phyloP scores from a whole-genome alignment of 2,329 filamentous ascomycete genomes.

The Xylariaceae sp. region DNA sequence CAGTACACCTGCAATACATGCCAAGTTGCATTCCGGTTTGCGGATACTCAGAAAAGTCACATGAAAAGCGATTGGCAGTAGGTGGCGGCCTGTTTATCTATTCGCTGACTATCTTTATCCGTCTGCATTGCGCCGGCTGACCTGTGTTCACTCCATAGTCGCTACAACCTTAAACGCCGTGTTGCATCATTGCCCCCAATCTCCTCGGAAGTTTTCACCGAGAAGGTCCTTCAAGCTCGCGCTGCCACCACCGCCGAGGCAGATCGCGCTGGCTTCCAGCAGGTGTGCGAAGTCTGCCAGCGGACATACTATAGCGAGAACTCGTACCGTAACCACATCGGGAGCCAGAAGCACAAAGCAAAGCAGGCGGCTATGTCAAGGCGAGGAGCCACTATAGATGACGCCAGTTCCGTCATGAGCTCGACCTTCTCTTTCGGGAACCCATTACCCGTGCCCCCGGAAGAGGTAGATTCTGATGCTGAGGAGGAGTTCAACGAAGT shows the following conservation, averaged over 20 bases:
- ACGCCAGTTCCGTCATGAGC: constrained; percentile 78
- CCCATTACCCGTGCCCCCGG: constrained; percentile 51
- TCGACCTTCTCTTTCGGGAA: constrained; percentile 90
- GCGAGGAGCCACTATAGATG: constrained; percentile 45
- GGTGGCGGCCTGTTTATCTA: constrained; percentile 39
- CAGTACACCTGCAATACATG: constrained; percentile 99
- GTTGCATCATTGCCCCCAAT: constrained; percentile 88
- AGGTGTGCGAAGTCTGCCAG: constrained; percentile 72
- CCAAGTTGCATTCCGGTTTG: constrained; percentile 91
- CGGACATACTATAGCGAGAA: constrained; percentile 97
- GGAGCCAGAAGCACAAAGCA: constrained; percentile 82
- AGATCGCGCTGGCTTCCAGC: constrained; percentile 84
- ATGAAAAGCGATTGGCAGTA: constrained; percentile 99
- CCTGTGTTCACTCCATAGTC: constrained; percentile 45
- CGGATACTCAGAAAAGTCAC: constrained; percentile 86
- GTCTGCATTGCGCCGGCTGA: constrained; percentile 12
- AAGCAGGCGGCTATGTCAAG: constrained; percentile 52
- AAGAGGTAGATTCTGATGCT: constrained; percentile 59
- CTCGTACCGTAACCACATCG: constrained; percentile 87
- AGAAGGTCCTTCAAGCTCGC: constrained; percentile 90
- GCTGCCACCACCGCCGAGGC: constrained; percentile 79
- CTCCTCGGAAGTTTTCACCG: constrained; percentile 86
- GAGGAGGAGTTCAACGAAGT: constrained; percentile 75
- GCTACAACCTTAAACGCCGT: constrained; percentile 94
- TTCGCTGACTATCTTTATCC: neutral